These are phyloP conservation scores for Acanthamoeba lenticulata DNA, from an alignment of 208 protist genomes.

Conservation along the genomic window DNA sequence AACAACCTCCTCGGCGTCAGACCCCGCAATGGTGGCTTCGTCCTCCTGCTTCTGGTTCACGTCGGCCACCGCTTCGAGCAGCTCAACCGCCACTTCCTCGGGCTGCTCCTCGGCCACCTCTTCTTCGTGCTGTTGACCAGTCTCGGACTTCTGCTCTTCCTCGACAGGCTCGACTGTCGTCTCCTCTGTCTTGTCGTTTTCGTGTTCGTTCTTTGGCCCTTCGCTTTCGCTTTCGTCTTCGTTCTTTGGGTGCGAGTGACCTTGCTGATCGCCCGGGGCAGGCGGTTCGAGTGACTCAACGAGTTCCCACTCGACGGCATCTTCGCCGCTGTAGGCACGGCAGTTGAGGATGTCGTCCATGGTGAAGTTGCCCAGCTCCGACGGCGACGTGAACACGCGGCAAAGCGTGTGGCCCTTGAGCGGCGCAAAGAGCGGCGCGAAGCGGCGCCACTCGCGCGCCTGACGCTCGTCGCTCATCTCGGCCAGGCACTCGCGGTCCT, in stretches of 20 bases:
- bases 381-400: slow-evolving; percentile 35
- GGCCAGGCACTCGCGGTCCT: slow-evolving; percentile 36
- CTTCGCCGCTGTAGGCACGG: slow-evolving; percentile 18
- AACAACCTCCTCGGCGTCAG: not conserved
- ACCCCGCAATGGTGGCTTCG: not conserved
- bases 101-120: not conserved
- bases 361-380: slow-evolving; percentile 19
- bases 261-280: not conserved
- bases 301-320: slow-evolving; percentile 12
- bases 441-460: slow-evolving; percentile 22
- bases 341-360: slow-evolving; percentile 16
- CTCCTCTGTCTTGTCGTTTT: not conserved
- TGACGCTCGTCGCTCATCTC: slow-evolving; percentile 58
- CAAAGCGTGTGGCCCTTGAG: slow-evolving; percentile 54
- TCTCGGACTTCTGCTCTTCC: not conserved
- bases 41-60: not conserved
- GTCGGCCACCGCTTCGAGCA: not conserved
- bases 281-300: not conserved
- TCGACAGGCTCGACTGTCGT: not conserved
- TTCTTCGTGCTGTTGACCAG: not conserved
- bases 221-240: not conserved
- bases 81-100: not conserved
- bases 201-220: not conserved
- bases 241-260: not conserved
- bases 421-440: slow-evolving; percentile 12